Base-by-base conservation (phyloP, 2,329 filamentous ascomycete genomes). In the Cladosporium sp. region DNA sequence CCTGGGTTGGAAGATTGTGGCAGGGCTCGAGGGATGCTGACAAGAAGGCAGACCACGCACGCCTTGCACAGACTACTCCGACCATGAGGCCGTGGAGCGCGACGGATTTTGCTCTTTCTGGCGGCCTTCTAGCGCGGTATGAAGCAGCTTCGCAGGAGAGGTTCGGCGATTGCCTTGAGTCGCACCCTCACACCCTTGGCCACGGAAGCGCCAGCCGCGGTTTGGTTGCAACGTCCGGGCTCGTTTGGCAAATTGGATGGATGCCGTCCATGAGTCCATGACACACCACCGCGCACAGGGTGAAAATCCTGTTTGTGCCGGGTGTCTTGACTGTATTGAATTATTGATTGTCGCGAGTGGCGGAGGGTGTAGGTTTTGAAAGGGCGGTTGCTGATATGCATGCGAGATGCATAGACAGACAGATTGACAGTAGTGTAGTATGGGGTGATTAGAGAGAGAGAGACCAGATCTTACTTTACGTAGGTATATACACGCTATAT, bases 51-150 rank as follows among this genome's bases (percentile, higher is more conserved):
- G 9, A 9, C 22, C 9, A 9, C 22, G 22, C 22, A 18, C 38
- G 20, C 37, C 15, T 24, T 32, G 27, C 37, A 34, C n/a, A 34
- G 29, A 42, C 24, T 13, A 27, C 40, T 12, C 20, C 22, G n/a
- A n/a, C n/a, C n/a, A n/a, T 27, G 22, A 9, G 9, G 22, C n/a
- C n/a, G n/a, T n/a, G 17, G 40, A 15, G 43, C 34, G 32, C 27
- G 39, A 27, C 22, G 9, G 5, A 42, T 50, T 43, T 37, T 51
- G 40, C 34, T 15, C 27, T 34, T 52, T 52, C 50, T 52, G 50
- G 50, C 38, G 50, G 43, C 50, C 37, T 47, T 52, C 50, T 52
- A 52, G 50, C 36, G 50, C 24, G 4, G 22, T 4, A 27, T 27
- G 22, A 9, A 9, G 4, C 5, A 27, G 4, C 5, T 4, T 27